Percentiles rank a stretch among this genome's conserved stretches.
These are phyloP conservation scores for Scalesia atractyloides DNA, from an alignment of 129 eudicot species.

Conservation along the genomic window DNA sequence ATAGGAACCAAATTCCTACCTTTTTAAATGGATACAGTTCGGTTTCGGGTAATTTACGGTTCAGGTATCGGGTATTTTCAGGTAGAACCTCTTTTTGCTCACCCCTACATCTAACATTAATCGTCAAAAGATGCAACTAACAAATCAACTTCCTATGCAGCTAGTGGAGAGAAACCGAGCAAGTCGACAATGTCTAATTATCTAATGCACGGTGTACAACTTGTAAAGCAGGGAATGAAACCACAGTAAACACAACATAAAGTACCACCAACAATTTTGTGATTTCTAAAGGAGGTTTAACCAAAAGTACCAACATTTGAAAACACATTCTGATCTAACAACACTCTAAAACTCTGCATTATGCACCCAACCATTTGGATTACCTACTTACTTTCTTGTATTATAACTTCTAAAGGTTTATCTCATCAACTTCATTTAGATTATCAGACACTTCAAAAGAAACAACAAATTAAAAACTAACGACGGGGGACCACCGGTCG, in stretches of 20 bases:
- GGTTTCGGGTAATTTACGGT: too few relatives aligned
- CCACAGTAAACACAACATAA: slow-evolving; percentile 8
- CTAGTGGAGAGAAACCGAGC: neutral
- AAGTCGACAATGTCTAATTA: neutral
- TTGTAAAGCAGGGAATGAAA: slow-evolving; percentile 2
- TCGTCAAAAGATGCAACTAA: neutral
- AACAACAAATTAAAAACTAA: slow-evolving; percentile 1
- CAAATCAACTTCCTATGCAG: neutral
- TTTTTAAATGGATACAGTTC: too few relatives aligned
- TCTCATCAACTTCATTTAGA: slow-evolving; percentile 14
- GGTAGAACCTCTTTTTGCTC: too few relatives aligned
- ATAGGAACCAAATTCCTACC: too few relatives aligned
- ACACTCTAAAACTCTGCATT: slow-evolving; percentile 23
- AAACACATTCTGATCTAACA: slow-evolving; percentile 17
- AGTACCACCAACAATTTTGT: slow-evolving; percentile 21
- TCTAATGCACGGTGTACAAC: slow-evolving; percentile 5
- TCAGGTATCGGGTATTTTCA: too few relatives aligned
- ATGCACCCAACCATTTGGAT: slow-evolving; percentile 37
- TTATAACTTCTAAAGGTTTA: slow-evolving; percentile 27
- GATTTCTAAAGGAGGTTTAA: slow-evolving; percentile 26
- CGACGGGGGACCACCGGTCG: slow-evolving; percentile 64
- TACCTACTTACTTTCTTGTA: slow-evolving; percentile 24
- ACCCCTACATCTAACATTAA: neutral
- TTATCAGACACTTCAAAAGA: slow-evolving; percentile 12
- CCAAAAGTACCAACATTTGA: slow-evolving; percentile 6